A percentile compares a stretch with the other conserved stretches of the same genome.
These are phyloP conservation scores for Teunomyces atbi DNA, from an alignment of 805 yeast species.

Conservation along the genomic window DNA sequence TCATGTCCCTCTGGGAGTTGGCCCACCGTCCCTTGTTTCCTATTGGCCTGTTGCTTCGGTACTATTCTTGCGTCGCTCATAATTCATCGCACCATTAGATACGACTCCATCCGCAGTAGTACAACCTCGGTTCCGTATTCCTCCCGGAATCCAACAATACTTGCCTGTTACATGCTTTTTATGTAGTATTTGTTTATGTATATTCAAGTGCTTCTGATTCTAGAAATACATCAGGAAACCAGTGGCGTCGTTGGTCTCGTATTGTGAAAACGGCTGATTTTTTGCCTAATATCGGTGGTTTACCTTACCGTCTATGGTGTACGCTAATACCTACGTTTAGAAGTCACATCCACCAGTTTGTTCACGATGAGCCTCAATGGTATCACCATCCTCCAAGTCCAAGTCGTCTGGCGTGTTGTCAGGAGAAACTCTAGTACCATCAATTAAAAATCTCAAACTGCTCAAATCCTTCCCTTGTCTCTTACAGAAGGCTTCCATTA, in stretches of 20 bases:
- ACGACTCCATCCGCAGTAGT: neutral
- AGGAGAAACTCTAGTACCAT: slow-evolving; percentile 85
- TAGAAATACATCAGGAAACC: slow-evolving; percentile 3
- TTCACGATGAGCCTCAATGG: slow-evolving; percentile 95
- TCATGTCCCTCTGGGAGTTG: neutral
- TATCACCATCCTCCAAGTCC: slow-evolving; percentile 94
- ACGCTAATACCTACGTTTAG: neutral
- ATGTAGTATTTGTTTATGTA: neutral
- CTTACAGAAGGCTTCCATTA: slow-evolving; percentile 97
- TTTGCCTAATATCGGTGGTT: neutral
- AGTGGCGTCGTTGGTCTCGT: neutral
- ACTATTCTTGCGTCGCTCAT: slow-evolving; percentile 3
- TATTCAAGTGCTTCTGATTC: neutral
- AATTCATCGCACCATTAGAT: slow-evolving; percentile 1
- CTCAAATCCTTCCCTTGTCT: slow-evolving; percentile 89
- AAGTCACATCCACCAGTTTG: slow-evolving; percentile 65
- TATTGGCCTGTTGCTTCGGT: slow-evolving; percentile 1
- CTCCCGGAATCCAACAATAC: neutral
- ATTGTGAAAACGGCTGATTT: neutral
- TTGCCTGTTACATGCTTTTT: neutral
- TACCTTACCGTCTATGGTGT: neutral
- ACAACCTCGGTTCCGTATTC: neutral
- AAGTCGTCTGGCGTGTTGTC: slow-evolving; percentile 91
- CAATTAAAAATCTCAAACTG: slow-evolving; percentile 84
- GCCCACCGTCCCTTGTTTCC: neutral